Evolutionary conservation across 768 basidiomycete species (phyloP), one percentile per base, ranked within the genome.

Genomic region (Coprinopsis marcescibilis): DNA sequence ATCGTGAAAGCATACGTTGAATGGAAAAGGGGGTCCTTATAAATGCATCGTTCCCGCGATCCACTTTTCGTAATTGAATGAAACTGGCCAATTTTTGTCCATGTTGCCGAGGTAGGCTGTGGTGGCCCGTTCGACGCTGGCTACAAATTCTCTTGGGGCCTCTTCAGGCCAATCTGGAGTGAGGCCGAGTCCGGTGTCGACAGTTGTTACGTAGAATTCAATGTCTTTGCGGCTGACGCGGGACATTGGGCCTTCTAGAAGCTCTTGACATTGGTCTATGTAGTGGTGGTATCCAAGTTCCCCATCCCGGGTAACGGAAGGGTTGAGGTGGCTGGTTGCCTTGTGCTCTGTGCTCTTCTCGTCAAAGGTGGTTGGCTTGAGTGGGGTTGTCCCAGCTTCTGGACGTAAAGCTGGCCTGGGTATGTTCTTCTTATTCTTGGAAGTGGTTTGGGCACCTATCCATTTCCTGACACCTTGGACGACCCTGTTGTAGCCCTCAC

Each of bases 391-490:
- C 54, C 63, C 67, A 12, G 58, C 52, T 50, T 71, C 71, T 8
- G 65, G 56, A n/a, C 65, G 64, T 3, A 65, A 46, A 7, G 57
- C 45, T 29, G 65, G 50, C 27, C 75, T 73, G 25, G 63, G 65
- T 42, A 57, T 64, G 43, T 55, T 59, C 52, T 65, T 70, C 52
- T 71, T 76, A 46, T 69, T 60, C 21, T 57, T 69, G 2, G 73
- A 52, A 1, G 70, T 55, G 1, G 73, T 67, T 35, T 75, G 72
- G 1, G 83, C 71, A 8, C 80, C 72, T 44, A 90, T 89, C 86
- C 85, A 89, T 14, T 80, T 75, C 23, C 84, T 74, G 8, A 90
- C 83, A 21, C 87, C 88, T 51, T 84, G 83, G 49, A 90, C 85
- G 44, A 89, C 70, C 46, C 86, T 89, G 50, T 42, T 32, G 20